phyloP scores from a whole-genome alignment of 2,329 filamentous ascomycete genomes.

The Pestalotiopsis sp. region DNA sequence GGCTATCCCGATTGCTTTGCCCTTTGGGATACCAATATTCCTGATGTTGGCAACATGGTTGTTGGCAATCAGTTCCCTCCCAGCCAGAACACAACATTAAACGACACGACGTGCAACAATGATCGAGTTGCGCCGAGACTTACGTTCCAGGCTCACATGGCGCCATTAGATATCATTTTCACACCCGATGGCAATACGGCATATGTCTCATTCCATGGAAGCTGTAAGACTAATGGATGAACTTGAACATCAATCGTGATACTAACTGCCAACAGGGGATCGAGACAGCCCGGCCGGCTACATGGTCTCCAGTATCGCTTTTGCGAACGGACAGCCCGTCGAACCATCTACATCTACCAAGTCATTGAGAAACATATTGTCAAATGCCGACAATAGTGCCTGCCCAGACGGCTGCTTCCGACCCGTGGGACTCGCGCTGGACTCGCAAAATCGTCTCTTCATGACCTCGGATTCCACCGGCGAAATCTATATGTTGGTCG shows the following conservation, averaged over 20 bases:
- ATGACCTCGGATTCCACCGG: conserved; percentile 21
- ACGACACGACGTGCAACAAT: conserved; percentile 47
- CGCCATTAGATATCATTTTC: conserved; percentile 74
- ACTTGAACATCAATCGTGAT: not conserved
- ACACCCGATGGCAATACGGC: conserved; percentile 56
- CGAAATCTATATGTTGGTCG: conserved; percentile 18
- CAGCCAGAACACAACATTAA: conserved; percentile 30
- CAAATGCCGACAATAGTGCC: conserved; percentile 51
- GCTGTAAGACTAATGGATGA: conserved; percentile 50
- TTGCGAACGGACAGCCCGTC: conserved; percentile 44
- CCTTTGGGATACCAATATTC: conserved; percentile 59
- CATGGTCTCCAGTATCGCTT: conserved; percentile 43
- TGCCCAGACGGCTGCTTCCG: conserved; percentile 64
- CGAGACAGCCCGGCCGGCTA: conserved; percentile 48
- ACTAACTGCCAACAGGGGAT: conserved; percentile 36
- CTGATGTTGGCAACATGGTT: conserved; percentile 40
- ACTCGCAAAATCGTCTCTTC: conserved; percentile 15
- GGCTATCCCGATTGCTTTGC: conserved; percentile 74
- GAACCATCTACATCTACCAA: conserved; percentile 44
- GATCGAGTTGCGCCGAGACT: conserved; percentile 54
- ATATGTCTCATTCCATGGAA: conserved; percentile 73
- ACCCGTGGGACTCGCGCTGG: conserved; percentile 58
- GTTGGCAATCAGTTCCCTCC: conserved; percentile 54
- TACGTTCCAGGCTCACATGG: conserved; percentile 66
- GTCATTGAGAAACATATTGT: conserved; percentile 53